Percentiles rank a stretch among this genome's conserved stretches.
Evolutionary conservation across 2,329 filamentous ascomycete species (phyloP).

Genomic region (Claviceps purpurea): DNA sequence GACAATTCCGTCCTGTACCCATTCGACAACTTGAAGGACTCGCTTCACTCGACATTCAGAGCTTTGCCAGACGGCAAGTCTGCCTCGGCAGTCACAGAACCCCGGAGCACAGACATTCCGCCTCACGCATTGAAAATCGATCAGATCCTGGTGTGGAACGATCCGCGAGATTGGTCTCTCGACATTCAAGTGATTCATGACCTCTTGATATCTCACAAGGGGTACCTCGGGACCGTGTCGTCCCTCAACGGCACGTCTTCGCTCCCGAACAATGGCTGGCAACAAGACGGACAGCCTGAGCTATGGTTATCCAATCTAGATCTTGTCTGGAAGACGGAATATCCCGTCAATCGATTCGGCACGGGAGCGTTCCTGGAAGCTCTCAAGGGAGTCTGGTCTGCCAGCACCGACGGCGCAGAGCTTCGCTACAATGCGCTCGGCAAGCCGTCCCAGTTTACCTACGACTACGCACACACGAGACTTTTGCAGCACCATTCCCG

Average conservation of each 20-base stretch:
- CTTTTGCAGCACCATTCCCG: constrained; percentile 38
- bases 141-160: constrained; percentile 87
- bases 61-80: constrained; percentile 21
- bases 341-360: constrained; percentile 74
- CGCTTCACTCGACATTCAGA: constrained; percentile 16
- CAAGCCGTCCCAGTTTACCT: constrained; percentile 68
- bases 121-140: constrained; percentile 57
- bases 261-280: constrained; percentile 65
- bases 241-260: constrained; percentile 50
- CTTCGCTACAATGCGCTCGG: constrained; percentile 59
- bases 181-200: constrained; percentile 79
- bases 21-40: constrained; percentile 41
- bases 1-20: constrained; percentile 70
- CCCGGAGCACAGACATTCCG: constrained; percentile 22
- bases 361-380: constrained; percentile 84
- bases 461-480: constrained; percentile 64
- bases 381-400: constrained; percentile 65
- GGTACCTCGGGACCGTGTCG: constrained; percentile 70
- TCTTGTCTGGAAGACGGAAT: constrained; percentile 74
- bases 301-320: constrained; percentile 88
- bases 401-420: constrained; percentile 50
- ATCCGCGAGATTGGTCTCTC: constrained; percentile 90
- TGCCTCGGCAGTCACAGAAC: constrained; percentile 17
- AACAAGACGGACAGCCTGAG: constrained; percentile 64
- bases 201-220: constrained; percentile 63